Base-by-base conservation (phyloP, 2,329 filamentous ascomycete genomes). In the Aureobasidium melanogenum region DNA sequence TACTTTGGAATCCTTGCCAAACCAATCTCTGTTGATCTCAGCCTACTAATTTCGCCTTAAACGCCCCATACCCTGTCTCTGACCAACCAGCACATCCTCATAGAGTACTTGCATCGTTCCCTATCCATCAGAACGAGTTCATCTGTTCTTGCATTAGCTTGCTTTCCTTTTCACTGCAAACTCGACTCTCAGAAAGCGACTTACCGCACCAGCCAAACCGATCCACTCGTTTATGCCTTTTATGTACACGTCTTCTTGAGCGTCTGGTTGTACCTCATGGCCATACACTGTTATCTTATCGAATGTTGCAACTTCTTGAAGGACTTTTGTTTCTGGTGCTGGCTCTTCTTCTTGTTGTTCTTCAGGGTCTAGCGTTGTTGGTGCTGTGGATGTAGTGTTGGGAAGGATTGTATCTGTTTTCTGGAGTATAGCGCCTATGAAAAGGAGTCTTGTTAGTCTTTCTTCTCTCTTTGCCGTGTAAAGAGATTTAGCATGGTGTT, bases 211-310 rank as follows among this genome's bases (percentile, higher is more conserved):
- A 12, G 91, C 84, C 71, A 92, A 84, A 12, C 79, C 78, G 62
- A 95, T 78, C 91, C 91, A 96, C 73, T 96, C 91, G 66, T 87
- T 82, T 46, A 96, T 76, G 0, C 87, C 85, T 70, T 88, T 87
- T 5, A 89, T 78, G 71, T 91, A 94, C 1, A 82, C 78, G 73
- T 96, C 90, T 6, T 76, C 75, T 30, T 79, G 78, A 0, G 79
- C 79, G 63, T 87, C 84, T 6, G 85, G 85, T 54, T 83, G 67
- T 0, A 76, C 73, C 66, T 94, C 91, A 72, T 96, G 91, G 0
- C 83, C 86, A 92, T 92, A 97, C n/a, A 96, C 80, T 3, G 90
- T 75, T 55, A 96, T 72, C 60, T 88, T 80, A 7, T 91, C 84
- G 70, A 97, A 97, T 17, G 79, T 79, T 1, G 84, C 85, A 22